These are phyloP conservation scores for Discostella stelligeroides DNA, from an alignment of 108 stramenopile genomes.

Conservation along the genomic window DNA sequence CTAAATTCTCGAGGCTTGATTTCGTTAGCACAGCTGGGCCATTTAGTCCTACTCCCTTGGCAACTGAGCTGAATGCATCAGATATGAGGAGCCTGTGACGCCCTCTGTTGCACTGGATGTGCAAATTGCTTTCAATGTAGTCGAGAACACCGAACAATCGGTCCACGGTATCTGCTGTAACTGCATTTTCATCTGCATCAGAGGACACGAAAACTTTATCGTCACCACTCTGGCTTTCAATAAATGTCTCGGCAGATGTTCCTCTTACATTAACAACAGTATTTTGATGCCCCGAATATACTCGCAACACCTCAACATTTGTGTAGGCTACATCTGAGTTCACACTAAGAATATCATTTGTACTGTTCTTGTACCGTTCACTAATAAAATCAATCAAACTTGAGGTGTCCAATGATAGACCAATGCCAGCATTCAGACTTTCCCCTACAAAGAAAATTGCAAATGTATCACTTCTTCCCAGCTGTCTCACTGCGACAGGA, in stretches of 20 bases:
- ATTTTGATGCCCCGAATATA: slow-evolving; percentile 28
- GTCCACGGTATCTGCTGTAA: slow-evolving; percentile 24
- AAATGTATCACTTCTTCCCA: slow-evolving; percentile 24
- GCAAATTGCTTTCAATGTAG: slow-evolving; percentile 35
- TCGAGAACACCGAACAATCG: slow-evolving; percentile 38
- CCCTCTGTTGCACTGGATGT: slow-evolving; percentile 25
- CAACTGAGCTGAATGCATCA: slow-evolving; percentile 28
- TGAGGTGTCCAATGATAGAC: slow-evolving; percentile 2
- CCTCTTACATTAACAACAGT: slow-evolving; percentile 40
- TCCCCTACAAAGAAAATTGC: slow-evolving; percentile 42
- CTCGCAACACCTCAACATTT: slow-evolving; percentile 32
- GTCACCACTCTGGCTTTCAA: slow-evolving; percentile 27
- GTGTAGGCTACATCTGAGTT: slow-evolving; percentile 45
- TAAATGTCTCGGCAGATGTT: slow-evolving; percentile 39
- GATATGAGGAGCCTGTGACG: slow-evolving; percentile 47
- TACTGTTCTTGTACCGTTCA: slow-evolving; percentile 37
- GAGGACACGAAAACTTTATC: slow-evolving; percentile 48
- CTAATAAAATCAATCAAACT: slow-evolving; percentile 9
- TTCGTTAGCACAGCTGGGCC: slow-evolving; percentile 31
- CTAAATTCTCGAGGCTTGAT: slow-evolving; percentile 23
- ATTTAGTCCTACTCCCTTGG: slow-evolving; percentile 15
- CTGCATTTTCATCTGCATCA: slow-evolving; percentile 41
- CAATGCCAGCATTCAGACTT: slow-evolving; percentile 29
- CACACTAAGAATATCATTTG: slow-evolving; percentile 33
- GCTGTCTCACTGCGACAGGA: slow-evolving; percentile 30